These are phyloP conservation scores for Magnusiomyces suaveolens DNA, from an alignment of 1,139 yeast genomes.

Conservation along the genomic window DNA sequence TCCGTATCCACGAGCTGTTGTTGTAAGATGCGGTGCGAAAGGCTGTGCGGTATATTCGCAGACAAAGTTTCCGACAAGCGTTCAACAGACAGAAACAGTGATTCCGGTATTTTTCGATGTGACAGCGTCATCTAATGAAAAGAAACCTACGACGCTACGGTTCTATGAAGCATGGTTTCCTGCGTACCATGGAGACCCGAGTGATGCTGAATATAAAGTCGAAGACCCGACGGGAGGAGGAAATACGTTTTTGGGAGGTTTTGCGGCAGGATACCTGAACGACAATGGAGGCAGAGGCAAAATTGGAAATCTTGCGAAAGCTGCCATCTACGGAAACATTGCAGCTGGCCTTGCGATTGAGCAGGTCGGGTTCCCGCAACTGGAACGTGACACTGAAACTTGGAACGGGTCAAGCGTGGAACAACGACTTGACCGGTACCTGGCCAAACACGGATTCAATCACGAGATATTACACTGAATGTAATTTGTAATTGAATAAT, in stretches of 20 bases:
- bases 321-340: constrained; percentile 60
- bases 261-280: constrained; percentile 48
- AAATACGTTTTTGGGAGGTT: constrained; percentile 77
- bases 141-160: neutral
- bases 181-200: constrained; percentile 48
- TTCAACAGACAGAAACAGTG: neutral
- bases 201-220: constrained; percentile 36
- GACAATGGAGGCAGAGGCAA: constrained; percentile 19
- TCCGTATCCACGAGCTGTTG: constrained; percentile 13
- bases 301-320: constrained; percentile 42
- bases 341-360: constrained; percentile 77
- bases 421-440: constrained; percentile 13
- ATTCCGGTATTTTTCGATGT: neutral
- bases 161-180: constrained; percentile 42
- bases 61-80: neutral
- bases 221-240: constrained; percentile 95
- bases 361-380: constrained; percentile 58
- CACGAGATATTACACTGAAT: neutral
- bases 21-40: constrained; percentile 21
- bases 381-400: no score
- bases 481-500: no score
- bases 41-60: constrained; percentile 20
- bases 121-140: neutral
- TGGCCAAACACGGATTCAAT: neutral
- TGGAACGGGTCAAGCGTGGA: constrained; percentile 47